phyloP scores from a whole-genome alignment of 2,329 filamentous ascomycete species.

The Ophiosphaerella narmari region DNA sequence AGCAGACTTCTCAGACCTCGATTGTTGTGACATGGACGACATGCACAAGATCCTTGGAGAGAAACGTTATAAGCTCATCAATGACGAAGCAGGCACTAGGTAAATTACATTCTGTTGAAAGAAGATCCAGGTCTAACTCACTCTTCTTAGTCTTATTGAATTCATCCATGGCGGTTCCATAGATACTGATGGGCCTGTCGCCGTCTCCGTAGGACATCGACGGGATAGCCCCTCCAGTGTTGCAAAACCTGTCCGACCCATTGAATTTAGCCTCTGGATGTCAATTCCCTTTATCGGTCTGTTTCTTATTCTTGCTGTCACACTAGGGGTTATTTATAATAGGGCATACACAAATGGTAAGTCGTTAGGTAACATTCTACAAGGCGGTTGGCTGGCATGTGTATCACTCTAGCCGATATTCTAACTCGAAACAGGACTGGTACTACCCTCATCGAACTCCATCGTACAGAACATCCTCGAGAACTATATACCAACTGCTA shows the following conservation, averaged over 20 bases:
- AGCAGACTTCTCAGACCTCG: constrained; percentile 23
- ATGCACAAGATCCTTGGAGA: constrained; percentile 14
- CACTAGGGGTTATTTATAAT: constrained; percentile 20
- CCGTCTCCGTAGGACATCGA: neutral
- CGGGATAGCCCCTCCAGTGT: constrained; percentile 5
- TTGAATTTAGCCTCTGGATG: constrained; percentile 24
- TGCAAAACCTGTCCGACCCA: constrained; percentile 26
- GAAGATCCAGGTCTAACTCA: neutral
- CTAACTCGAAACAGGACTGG: constrained; percentile 27
- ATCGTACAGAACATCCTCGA: constrained; percentile 50
- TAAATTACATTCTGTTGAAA: constrained; percentile 2
- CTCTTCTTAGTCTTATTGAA: neutral
- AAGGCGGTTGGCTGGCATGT: neutral
- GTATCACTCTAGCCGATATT: neutral
- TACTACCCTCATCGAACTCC: constrained; percentile 41
- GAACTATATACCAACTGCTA: constrained; percentile 59
- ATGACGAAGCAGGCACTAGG: constrained; percentile 6
- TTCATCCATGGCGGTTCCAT: neutral
- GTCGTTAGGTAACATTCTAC: neutral
- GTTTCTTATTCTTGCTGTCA: constrained; percentile 15
- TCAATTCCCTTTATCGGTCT: constrained; percentile 20
- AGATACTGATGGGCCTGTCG: neutral
- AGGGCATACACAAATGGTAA: constrained; percentile 20
- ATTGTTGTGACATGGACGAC: constrained; percentile 24
- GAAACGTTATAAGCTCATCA: constrained; percentile 23